Conservation (phyloP, 208 protist genomes). For the Trypanosoma congolense region DNA sequence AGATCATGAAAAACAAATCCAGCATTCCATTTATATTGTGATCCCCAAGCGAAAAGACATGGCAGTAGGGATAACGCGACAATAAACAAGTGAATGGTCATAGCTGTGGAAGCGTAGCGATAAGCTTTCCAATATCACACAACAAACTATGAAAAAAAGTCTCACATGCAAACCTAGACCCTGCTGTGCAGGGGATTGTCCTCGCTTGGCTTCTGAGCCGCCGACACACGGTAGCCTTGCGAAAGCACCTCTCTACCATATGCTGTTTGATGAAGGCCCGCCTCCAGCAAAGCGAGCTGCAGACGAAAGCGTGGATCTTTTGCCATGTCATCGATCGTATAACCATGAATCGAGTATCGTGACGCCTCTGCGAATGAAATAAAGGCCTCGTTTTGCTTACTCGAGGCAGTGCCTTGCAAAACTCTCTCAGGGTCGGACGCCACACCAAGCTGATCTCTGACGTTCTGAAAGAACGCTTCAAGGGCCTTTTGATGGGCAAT, state of each 20-base stretch:
- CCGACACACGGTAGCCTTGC: constrained; percentile 47
- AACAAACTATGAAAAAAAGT: background rate
- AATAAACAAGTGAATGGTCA: no score
- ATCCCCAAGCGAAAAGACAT: no score
- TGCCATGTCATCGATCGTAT: constrained; percentile 72
- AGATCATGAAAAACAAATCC: no score
- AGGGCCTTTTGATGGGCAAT: constrained; percentile 47
- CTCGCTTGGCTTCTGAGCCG: constrained; percentile 67
- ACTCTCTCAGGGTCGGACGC: constrained; percentile 48
- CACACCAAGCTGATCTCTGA: constrained; percentile 65
- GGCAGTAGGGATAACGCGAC: no score
- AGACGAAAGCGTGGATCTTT: constrained; percentile 76
- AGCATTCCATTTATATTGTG: no score
- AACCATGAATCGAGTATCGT: constrained; percentile 39
- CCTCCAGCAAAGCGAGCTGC: constrained; percentile 68
- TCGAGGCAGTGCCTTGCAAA: constrained; percentile 53
- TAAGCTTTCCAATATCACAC: background rate
- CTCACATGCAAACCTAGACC: background rate
- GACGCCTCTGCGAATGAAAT: constrained; percentile 37
- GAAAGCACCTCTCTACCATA: constrained; percentile 73
- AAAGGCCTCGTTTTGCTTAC: constrained; percentile 38
- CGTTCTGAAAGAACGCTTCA: constrained; percentile 60
- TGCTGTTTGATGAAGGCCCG: constrained; percentile 64
- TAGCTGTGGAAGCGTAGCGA: no score
- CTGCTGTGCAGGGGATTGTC: constrained; percentile 55